Base-by-base conservation (phyloP, 345 rosid genomes). In the Microthlaspi erraticum region DNA sequence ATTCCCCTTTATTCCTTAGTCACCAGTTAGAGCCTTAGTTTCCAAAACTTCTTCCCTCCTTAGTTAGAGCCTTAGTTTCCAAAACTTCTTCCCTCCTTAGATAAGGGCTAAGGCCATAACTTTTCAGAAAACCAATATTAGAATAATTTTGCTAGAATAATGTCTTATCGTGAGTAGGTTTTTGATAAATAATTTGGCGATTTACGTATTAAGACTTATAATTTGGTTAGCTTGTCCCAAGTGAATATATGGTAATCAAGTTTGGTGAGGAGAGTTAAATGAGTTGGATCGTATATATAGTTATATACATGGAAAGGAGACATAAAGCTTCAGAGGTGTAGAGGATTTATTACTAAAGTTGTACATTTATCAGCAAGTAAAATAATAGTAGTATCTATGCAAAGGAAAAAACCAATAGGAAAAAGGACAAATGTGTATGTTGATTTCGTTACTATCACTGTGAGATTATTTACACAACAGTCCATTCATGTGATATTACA, bases 211-310 rank as follows among this genome's bases (percentile, higher is more conserved):
- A 23, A 42, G 12, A 63, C 48, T 26, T 63, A 43, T n/a, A 16
- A 46, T 53, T 20, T 63, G 70, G 41, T 11, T 54, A 44, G 49
- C 57, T 63, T 63, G 64, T 72, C 76, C 29, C 76, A 72, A 72
- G 8, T 34, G 33, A 37, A 20, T 34, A 64, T 37, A 37, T 46
- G 18, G 60, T 18, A 57, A 57, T 18, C 29, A 65, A 38, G 66
- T 56, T 65, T 31, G 52, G 77, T 73, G 71, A 57, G 54, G 34
- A 48, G 43, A 48, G 60, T 57, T 56, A 65, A 57, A 65, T 73
- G 71, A 64, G 71, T 73, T 65, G 60, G 77, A 71, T 73, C 52
- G 71, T 64, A 53, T 29, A 53, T 29, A 37, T 56, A 19, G n/a
- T n/a, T n/a, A n/a, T n/a, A n/a, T n/a, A n/a, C n/a, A n/a, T n/a